phyloP scores from a whole-genome alignment of 345 rosid species.

The Syzygium aqueum region DNA sequence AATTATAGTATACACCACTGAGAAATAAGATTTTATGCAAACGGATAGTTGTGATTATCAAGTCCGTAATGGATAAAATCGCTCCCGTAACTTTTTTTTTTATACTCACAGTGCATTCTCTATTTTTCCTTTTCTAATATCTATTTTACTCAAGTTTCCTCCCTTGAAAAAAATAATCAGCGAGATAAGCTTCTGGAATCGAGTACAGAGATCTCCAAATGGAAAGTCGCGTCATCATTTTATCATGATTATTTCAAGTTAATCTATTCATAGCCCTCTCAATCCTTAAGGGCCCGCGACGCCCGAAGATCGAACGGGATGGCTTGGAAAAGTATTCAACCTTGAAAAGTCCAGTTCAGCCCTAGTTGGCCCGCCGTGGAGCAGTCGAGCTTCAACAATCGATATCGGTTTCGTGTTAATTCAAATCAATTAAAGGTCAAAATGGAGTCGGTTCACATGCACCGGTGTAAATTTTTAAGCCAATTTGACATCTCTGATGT shows the following conservation, averaged over 20 bases:
- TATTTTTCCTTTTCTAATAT: not conserved
- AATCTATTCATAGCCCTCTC: not conserved
- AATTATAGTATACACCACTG: not conserved
- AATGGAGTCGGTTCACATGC: not conserved
- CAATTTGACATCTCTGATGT: not conserved
- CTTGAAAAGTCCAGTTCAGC: not conserved
- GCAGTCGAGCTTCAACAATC: not conserved
- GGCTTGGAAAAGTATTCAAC: not conserved
- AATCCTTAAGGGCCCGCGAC: not conserved
- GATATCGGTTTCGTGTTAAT: rapidly evolving
- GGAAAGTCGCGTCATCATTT: not conserved
- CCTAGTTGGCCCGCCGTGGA: not conserved
- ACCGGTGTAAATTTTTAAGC: not conserved
- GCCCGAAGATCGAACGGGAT: not conserved
- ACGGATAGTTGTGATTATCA: not conserved
- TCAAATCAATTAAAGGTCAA: not conserved
- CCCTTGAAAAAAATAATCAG: not conserved
- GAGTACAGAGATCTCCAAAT: too few species aligned
- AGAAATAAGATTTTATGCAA: not conserved
- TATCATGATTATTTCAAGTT: not conserved
- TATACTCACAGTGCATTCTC: not conserved
- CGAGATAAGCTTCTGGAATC: not conserved
- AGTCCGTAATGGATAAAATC: not conserved
- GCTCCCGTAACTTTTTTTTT: not conserved
- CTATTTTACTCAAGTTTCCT: not conserved